A percentile compares a stretch with the other conserved stretches of the same genome.
These are phyloP conservation scores for Metschnikowia rubicola DNA, from an alignment of 805 yeast genomes.

Conservation along the genomic window DNA sequence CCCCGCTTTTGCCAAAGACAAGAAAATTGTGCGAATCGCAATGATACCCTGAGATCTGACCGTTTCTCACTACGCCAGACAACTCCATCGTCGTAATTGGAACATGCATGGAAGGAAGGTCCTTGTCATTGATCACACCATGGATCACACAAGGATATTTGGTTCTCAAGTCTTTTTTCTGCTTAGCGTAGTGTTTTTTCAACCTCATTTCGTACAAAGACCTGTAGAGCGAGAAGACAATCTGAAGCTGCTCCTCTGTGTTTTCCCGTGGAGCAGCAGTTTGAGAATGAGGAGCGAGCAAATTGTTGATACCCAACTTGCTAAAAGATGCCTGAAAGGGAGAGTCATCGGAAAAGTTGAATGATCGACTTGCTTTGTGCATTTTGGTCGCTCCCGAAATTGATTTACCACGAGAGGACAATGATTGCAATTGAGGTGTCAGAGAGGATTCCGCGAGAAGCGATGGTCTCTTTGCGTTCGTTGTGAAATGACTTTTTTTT, in stretches of 20 bases:
- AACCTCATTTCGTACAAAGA: conserved; percentile 34
- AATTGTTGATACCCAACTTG: conserved; percentile 16
- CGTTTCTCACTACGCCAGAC: conserved; percentile 30
- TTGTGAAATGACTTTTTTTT: conserved; percentile 21
- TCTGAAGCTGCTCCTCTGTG: conserved; percentile 22
- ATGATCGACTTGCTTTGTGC: conserved; percentile 10
- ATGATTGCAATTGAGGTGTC: conserved; percentile 1
- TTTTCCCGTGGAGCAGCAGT: conserved; percentile 8
- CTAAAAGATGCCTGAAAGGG: conserved; percentile 12
- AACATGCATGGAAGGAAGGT: conserved; percentile 37
- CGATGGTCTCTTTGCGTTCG: conserved; percentile 5
- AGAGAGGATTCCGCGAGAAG: conserved; percentile 1
- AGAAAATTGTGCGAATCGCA: conserved; percentile 29
- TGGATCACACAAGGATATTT: conserved; percentile 28
- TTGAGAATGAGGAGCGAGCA: conserved; percentile 12
- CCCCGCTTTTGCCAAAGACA: conserved; percentile 41
- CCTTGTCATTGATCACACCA: conserved; percentile 35
- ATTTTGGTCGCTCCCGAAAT: neutral
- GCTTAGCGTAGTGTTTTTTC: conserved; percentile 29
- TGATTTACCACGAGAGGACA: conserved; percentile 3
- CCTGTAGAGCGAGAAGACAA: conserved; percentile 30
- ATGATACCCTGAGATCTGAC: conserved; percentile 33
- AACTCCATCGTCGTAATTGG: conserved; percentile 34
- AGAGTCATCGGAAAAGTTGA: conserved; percentile 11
- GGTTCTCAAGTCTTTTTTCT: conserved; percentile 13